Percentiles rank a stretch among this genome's conserved stretches.
Conservation (phyloP, 192 early-diverging fungal species). For the Podochytrium sp. region DNA sequence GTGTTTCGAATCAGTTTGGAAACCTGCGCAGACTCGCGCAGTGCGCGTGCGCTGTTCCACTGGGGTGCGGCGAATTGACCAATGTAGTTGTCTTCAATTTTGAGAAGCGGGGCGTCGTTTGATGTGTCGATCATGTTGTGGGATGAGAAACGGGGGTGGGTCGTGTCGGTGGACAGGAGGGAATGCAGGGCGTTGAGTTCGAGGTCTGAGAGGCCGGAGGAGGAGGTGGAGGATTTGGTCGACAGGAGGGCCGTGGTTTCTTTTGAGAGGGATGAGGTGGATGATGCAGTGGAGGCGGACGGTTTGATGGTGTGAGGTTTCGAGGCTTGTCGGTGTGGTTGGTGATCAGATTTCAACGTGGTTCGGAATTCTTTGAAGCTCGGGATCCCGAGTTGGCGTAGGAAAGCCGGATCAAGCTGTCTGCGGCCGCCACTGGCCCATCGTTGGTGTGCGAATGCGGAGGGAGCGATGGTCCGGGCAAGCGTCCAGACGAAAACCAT, state of each 20-base stretch:
- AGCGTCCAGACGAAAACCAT: no score
- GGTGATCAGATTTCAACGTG: not conserved
- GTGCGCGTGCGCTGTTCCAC: not conserved
- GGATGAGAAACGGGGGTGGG: not conserved
- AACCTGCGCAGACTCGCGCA: not conserved
- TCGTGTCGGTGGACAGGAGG: not conserved
- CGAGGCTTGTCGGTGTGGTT: no score
- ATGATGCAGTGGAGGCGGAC: not conserved
- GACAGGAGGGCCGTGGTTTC: not conserved
- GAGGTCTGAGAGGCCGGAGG: constrained; percentile 5
- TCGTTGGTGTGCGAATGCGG: not conserved
- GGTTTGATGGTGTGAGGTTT: not conserved
- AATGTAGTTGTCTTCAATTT: constrained; percentile 9
- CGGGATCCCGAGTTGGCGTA: constrained; percentile 7
- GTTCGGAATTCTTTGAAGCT: constrained; percentile 5
- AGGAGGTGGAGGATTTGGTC: not conserved
- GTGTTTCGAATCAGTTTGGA: not conserved
- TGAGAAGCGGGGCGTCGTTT: not conserved
- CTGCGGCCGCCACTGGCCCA: not conserved
- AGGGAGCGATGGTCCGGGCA: no score
- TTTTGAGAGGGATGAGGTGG: not conserved
- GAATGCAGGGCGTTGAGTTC: constrained; percentile 3
- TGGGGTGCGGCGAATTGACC: not conserved
- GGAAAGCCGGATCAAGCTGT: not conserved
- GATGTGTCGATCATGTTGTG: not conserved